Evolutionary conservation across 2,329 filamentous ascomycete species (phyloP), one percentile per base, ranked within the genome.

Genomic region (Penicillium vulpinum): DNA sequence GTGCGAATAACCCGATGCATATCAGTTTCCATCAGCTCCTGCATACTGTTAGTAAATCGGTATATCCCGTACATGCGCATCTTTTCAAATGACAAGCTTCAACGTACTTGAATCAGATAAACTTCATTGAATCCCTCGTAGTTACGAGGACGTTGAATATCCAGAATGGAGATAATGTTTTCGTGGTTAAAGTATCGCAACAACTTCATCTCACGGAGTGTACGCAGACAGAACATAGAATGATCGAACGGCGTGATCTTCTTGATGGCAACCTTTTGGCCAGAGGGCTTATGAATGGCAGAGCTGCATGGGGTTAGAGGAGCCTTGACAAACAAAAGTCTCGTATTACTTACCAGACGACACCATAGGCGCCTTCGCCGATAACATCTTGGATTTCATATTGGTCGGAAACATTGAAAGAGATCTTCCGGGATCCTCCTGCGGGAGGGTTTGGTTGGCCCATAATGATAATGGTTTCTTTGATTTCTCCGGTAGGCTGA

Each of bases 341-440:
- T 28, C 21, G 11, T n/a, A 41, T 5, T 22, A 79, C 89, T 75
- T 84, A 97, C 92, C 94, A 97, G 66, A 99, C 94, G 64, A 99
- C 93, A 76, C 94, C 94, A 73, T 99, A 99, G 64, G 94, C 94
- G 72, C 94, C 94, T 79, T 99, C 94, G 67, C 94, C 94, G 59
- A 99, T 95, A 47, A 99, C 94, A 87, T 99, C 94, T 76, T 97
- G 93, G 66, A 99, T 99, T 73, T 99, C 94, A 75, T 99, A 99
- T 77, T 99, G 94, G 78, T 99, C 94, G 72, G 92, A 97, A 62
- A 99, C 94, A 73, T 99, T 99, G 87, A 99, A 99, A 55, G 92
- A 97, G 76, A 99, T 99, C 85, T 97, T 99, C 75, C 94, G 80
- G 60, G 85, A 87, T 64, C 83, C 83, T 72, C 78, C 80, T 52